Evolutionary conservation across 495 filamentous ascomycete species (phyloP), one percentile per base, ranked within the genome.

Genomic region (Talaromyces adpressus): DNA sequence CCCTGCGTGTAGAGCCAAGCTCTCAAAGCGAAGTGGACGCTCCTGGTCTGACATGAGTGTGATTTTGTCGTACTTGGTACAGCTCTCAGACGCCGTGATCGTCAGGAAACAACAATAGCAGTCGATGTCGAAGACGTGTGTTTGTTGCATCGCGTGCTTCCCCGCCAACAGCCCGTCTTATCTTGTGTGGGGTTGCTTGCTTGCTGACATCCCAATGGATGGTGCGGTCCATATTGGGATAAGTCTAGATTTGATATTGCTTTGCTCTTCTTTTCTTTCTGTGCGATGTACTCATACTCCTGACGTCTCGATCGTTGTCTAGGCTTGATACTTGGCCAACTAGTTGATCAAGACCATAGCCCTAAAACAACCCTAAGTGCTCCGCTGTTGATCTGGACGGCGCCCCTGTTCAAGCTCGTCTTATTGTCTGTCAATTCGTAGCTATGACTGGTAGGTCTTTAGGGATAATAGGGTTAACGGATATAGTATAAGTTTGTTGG

Each of bases 1-100:
- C 89, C 90, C 90, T 68, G 90, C 91, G 71, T 94, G 91, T 67
- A 95, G 79, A 77, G 92, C 90, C 71, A 93, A 84, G 62, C 91
- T 93, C 82, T 93, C 91, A 67, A 94, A 95, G 9, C 53, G 62
- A 20, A 62, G 45, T 16, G 11, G 25, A 32, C n/a, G 60, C 4
- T 62, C 27, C 16, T 51, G 12, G 3, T 12, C 60, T 6, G 60
- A 20, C 60, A 62, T 62, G 60, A 9, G 25, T 9, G 22, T 52
- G 23, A 12, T 2, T 3, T 36, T 7, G 30, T 34, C 4, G 5
- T 34, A 1, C 23, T 4, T 7, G 1, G 4, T 23, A 11, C n/a
- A 2, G 6, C 16, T 14, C 11, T 3, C 7, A 47, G n/a, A 39
- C 41, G 6, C 2, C 16, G 16, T 47, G 41, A 6, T 47, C n/a